Base-by-base conservation (phyloP, 1,284 basidiomycete species). In the Cutaneotrichosporon sp. region DNA sequence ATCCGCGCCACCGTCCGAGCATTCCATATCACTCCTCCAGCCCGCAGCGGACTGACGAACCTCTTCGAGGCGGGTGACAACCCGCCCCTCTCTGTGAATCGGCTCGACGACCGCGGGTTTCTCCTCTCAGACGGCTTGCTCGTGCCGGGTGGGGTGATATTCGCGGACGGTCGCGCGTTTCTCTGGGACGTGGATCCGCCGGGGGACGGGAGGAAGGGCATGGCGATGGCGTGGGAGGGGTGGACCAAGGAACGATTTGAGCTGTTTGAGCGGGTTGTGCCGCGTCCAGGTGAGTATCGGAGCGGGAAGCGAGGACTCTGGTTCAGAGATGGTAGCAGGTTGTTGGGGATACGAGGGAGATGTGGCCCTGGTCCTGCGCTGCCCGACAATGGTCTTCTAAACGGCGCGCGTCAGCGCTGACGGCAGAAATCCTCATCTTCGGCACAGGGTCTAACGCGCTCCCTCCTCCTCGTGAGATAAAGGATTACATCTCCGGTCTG, bases 81-180 rank as follows among this genome's bases (percentile, higher is more conserved):
- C 38, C 60, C 61, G 10, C 58, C 62, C 12, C 53, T 75, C 16
- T 54, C 60, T n/a, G 63, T 74, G 37, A 44, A 53, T 47, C 71
- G 72, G 51, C 67, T 74, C 29, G 72, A 66, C 3, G 42, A 53
- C 5, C 45, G 63, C 22, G 76, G 76, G 5, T 77, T 77, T 59
- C 69, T 73, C 19, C 63, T 78, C 16, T 67, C 69, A 12, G 76
- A 77, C 64, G 90, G 91, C 1, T 80, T 94, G 22, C 73, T 90
- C 12, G 71, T 96, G 1, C 82, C 84, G 0, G 84, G 84, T 0
- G 81, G 91, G 0, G 85, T 85, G 57, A 80, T 97, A 14, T 87
- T 98, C 59, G 71, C 94, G 4, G 87, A 91, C 61, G 90, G 89
- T 5, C 82, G 86, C 46, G 88, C 90, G 0, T 87, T 93, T 50